These are phyloP conservation scores for Xylariales sp. DNA, from an alignment of 2,329 filamentous ascomycete genomes.

Conservation along the genomic window DNA sequence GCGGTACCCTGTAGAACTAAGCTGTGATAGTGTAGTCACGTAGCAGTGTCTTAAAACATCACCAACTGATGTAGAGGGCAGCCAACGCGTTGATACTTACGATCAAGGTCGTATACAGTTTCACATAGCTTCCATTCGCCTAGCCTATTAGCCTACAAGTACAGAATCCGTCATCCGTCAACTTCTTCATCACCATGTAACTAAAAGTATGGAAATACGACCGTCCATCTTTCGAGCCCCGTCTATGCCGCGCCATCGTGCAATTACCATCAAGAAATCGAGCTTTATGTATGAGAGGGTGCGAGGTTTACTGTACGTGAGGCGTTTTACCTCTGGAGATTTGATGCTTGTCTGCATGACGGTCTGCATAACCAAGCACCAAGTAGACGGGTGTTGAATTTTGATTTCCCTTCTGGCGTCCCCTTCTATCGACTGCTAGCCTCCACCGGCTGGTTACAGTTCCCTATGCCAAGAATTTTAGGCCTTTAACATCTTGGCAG, in stretches of 20 bases:
- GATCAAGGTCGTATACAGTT: too few species aligned
- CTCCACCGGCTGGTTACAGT: neutral
- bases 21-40: too few species aligned
- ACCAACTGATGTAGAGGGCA: too few species aligned
- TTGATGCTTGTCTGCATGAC: too few species aligned
- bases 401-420: neutral
- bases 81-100: too few species aligned
- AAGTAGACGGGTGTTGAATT: neutral
- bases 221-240: neutral
- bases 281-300: constrained; percentile 5
- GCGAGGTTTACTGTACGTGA: neutral
- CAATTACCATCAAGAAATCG: constrained; percentile 8
- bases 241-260: constrained; percentile 7
- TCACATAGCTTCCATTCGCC: too few species aligned
- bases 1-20: too few species aligned
- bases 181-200: neutral
- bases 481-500: constrained; percentile 71
- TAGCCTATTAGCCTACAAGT: constrained; percentile 11
- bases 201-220: constrained; percentile 1
- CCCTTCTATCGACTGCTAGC: neutral
- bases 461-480: constrained; percentile 12
- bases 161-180: constrained; percentile 2
- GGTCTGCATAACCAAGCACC: neutral
- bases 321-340: neutral
- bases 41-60: too few species aligned